Percentiles rank a stretch among this genome's conserved stretches.
Conservation (phyloP, 768 basidiomycete genomes). For the Boletus insuetus region DNA sequence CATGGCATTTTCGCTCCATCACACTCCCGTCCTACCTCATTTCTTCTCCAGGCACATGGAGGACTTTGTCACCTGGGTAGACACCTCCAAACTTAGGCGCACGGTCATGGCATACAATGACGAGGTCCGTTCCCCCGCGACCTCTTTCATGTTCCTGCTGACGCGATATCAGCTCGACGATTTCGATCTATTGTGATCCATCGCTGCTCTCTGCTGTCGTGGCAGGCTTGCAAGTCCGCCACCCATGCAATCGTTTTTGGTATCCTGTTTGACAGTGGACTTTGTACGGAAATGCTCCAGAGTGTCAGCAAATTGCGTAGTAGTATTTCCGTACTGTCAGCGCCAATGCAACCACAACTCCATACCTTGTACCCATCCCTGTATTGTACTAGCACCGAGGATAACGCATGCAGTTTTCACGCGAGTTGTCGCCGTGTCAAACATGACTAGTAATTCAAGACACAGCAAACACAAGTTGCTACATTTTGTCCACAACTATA, state of each 20-base stretch:
- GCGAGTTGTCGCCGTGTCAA: constrained; percentile 18
- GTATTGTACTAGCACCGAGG: neutral
- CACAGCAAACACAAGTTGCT: constrained; percentile 4
- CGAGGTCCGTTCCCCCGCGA: constrained; percentile 53
- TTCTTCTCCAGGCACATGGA: constrained; percentile 77
- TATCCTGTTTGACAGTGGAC: neutral
- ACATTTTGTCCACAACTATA: constrained; percentile 8
- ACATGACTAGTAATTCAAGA: constrained; percentile 1
- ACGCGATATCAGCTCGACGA: constrained; percentile 76
- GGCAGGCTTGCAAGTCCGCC: neutral
- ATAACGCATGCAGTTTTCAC: constrained; percentile 18
- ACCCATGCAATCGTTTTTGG: neutral
- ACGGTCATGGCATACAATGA: constrained; percentile 97
- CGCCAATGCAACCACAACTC: neutral
- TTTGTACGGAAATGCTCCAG: neutral
- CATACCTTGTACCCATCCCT: neutral
- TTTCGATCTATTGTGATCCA: constrained; percentile 73
- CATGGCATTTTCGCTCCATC: constrained; percentile 27
- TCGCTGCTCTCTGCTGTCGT: neutral
- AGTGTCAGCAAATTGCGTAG: neutral
- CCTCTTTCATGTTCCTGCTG: constrained; percentile 5
- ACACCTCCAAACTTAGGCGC: constrained; percentile 94
- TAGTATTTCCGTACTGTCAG: neutral
- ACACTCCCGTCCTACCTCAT: neutral
- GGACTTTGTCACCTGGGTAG: constrained; percentile 99